A percentile compares a stretch with the other conserved stretches of the same genome.
These are phyloP conservation scores for Venturia asperata DNA, from an alignment of 2,329 filamentous ascomycete genomes.

Conservation along the genomic window DNA sequence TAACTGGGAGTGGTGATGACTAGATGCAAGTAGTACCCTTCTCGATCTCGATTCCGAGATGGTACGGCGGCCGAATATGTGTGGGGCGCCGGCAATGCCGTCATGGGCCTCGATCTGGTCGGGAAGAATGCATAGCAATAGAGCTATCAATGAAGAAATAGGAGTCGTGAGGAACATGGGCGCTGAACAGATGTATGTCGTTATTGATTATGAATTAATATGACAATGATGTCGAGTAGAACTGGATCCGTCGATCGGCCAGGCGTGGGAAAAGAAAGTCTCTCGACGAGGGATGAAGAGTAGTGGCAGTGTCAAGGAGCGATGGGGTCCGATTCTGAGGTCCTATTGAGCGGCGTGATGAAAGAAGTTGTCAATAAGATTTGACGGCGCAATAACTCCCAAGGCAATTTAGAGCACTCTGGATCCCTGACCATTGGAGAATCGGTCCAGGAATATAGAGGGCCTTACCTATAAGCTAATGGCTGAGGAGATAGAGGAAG, in stretches of 20 bases:
- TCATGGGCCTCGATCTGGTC: conserved; percentile 7
- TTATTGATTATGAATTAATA: not conserved
- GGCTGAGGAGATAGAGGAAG: not conserved
- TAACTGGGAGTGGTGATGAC: not conserved
- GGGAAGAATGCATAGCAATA: not conserved
- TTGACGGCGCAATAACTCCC: not conserved
- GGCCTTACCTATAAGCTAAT: not conserved
- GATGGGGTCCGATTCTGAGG: no score
- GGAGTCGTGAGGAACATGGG: not conserved
- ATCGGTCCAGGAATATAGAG: not conserved
- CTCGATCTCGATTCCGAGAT: conserved; percentile 3
- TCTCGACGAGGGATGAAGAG: not conserved
- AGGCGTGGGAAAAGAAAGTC: no score
- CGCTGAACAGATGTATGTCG: not conserved
- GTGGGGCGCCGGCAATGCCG: not conserved
- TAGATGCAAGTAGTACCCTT: not conserved
- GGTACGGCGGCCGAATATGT: conserved; percentile 3
- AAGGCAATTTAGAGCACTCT: not conserved
- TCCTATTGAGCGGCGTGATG: not conserved
- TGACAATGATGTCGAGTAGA: not conserved
- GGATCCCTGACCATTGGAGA: not conserved
- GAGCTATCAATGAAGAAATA: not conserved
- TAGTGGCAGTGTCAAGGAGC: not conserved
- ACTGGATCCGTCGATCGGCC: not conserved
- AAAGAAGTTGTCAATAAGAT: not conserved